These are phyloP conservation scores for Persicaria tinctoria DNA, from an alignment of 148 eudicot genomes.

Conservation along the genomic window DNA sequence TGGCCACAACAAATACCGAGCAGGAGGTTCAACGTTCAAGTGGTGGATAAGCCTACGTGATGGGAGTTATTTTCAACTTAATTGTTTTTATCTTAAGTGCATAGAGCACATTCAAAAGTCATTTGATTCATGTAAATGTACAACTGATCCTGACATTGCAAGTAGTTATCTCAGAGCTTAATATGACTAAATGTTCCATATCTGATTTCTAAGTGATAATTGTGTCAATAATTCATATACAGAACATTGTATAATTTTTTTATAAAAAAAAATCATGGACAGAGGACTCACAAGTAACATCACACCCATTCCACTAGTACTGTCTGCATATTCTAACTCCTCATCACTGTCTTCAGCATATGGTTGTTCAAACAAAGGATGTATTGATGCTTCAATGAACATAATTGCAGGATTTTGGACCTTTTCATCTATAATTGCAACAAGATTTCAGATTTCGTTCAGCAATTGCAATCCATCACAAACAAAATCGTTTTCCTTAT, in stretches of 20 bases:
- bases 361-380: constrained; percentile 73
- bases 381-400: too few species aligned
- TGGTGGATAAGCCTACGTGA: neutral
- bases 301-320: constrained; percentile 48
- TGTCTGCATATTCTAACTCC: constrained; percentile 94
- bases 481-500: too few species aligned
- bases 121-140: neutral
- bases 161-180: neutral
- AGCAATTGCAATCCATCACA: too few species aligned
- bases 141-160: neutral
- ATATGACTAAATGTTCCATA: neutral
- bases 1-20: neutral
- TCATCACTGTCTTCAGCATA: constrained; percentile 89
- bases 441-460: too few species aligned
- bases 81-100: neutral
- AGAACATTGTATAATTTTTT: neutral
- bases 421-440: too few species aligned
- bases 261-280: neutral
- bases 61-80: neutral
- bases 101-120: neutral
- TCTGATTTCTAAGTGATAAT: neutral
- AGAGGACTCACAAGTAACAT: constrained; percentile 16
- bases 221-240: neutral
- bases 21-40: neutral
- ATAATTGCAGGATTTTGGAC: too few species aligned